Percentiles rank a stretch among this genome's conserved stretches.
Conservation (phyloP, 1,139 yeast species). For the Saccharomyces hybrid region DNA sequence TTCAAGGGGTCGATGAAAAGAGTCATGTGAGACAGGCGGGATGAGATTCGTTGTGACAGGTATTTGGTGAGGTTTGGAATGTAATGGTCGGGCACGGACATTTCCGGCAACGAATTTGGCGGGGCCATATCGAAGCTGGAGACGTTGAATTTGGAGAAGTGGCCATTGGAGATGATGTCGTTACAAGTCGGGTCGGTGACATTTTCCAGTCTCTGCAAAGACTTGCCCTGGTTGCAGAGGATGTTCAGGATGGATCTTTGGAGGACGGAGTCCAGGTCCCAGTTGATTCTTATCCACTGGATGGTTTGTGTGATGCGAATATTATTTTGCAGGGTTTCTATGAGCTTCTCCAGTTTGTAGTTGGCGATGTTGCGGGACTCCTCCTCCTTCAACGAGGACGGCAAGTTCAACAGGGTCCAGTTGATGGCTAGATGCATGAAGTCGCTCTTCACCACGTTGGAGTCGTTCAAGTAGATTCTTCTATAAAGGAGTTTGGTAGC, state of each 20-base stretch:
- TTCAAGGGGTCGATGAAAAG: slow-evolving; percentile 34
- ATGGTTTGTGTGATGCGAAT: slow-evolving; percentile 20
- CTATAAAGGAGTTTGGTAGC: slow-evolving; percentile 29
- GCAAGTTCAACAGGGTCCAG: slow-evolving; percentile 30
- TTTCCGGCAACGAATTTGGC: slow-evolving; percentile 34
- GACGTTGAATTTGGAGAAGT: slow-evolving; percentile 22
- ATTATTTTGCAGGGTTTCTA: slow-evolving; percentile 25
- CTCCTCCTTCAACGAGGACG: slow-evolving; percentile 25
- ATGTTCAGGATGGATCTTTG: slow-evolving; percentile 29
- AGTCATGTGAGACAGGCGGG: slow-evolving; percentile 29
- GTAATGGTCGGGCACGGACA: slow-evolving; percentile 27
- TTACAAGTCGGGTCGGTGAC: slow-evolving; percentile 35
- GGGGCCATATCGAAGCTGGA: slow-evolving; percentile 37
- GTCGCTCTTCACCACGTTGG: slow-evolving; percentile 31
- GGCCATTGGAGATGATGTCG: slow-evolving; percentile 29
- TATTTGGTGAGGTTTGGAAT: slow-evolving; percentile 26
- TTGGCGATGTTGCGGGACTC: slow-evolving; percentile 28
- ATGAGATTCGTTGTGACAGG: slow-evolving; percentile 25
- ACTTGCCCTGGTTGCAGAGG: slow-evolving; percentile 25
- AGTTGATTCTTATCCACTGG: slow-evolving; percentile 35
- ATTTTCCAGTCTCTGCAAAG: slow-evolving; percentile 33
- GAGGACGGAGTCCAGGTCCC: slow-evolving; percentile 33
- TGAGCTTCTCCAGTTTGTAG: slow-evolving; percentile 22
- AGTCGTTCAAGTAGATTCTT: slow-evolving; percentile 31
- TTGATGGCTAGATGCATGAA: slow-evolving; percentile 29